Evolutionary conservation across 441 rosid species (phyloP).

Genomic region (Geranium incanum): DNA sequence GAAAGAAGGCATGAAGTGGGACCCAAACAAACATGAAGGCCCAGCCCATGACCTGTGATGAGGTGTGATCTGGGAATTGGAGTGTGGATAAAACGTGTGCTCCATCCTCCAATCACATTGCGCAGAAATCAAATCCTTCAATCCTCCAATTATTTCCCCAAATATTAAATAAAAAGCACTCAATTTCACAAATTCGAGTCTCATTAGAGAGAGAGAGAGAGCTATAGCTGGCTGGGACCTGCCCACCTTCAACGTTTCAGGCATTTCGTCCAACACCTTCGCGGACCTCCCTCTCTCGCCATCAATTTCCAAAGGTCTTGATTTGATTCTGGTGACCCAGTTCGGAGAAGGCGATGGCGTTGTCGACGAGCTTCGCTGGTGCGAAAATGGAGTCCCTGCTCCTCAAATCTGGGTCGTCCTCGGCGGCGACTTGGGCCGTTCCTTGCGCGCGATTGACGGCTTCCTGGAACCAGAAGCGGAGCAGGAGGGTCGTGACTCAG

Average conservation of each 20-base stretch:
- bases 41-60: background rate
- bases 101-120: slow-evolving; percentile 39
- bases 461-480: slow-evolving; percentile 27
- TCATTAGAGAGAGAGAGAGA: too few species aligned
- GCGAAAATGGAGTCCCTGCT: slow-evolving; percentile 43
- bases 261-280: slow-evolving; percentile 1
- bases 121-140: slow-evolving; percentile 19
- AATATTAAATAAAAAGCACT: background rate
- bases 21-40: background rate
- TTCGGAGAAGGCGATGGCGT: slow-evolving; percentile 37
- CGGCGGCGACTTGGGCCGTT: slow-evolving; percentile 33
- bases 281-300: background rate
- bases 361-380: slow-evolving; percentile 49
- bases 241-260: background rate
- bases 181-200: background rate
- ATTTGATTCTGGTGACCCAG: slow-evolving; percentile 4
- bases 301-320: too few species aligned
- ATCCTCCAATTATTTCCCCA: background rate
- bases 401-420: slow-evolving; percentile 30
- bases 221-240: background rate
- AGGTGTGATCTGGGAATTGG: slow-evolving; percentile 1
- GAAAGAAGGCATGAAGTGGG: background rate
- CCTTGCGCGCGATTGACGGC: slow-evolving; percentile 27
- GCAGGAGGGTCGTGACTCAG: slow-evolving; percentile 24
- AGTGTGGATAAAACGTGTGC: slow-evolving; percentile 47